Evolutionary conservation across 2,329 filamentous ascomycete genomes (phyloP).

Genomic region (Elsinoe batatas): DNA sequence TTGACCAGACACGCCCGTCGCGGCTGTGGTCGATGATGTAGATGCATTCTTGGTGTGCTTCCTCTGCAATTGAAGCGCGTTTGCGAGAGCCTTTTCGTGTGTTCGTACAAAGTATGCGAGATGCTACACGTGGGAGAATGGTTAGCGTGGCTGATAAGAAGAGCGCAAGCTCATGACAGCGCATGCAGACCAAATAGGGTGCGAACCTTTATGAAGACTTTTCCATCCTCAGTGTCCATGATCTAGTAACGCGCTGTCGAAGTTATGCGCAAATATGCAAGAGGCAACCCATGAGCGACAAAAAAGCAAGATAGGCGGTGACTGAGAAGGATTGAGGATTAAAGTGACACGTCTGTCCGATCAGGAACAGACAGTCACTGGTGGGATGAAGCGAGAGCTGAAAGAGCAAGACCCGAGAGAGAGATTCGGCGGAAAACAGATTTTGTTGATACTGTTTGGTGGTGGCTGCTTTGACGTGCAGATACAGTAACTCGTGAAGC

Average conservation of each 20-base stretch:
- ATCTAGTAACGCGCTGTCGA: constrained; percentile 17
- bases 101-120: constrained; percentile 92
- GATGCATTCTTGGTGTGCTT: constrained; percentile 56
- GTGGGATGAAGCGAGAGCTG: neutral
- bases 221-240: constrained; percentile 85
- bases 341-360: constrained; percentile 7
- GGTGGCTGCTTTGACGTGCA: neutral
- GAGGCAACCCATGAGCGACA: constrained; percentile 9
- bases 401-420: neutral
- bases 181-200: neutral
- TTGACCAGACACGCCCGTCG: constrained; percentile 26
- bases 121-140: constrained; percentile 50
- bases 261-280: constrained; percentile 9
- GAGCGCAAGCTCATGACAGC: neutral
- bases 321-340: neutral
- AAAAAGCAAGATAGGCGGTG: constrained; percentile 9
- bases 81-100: constrained; percentile 93
- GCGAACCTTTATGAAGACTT: constrained; percentile 75
- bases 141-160: constrained; percentile 5
- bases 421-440: constrained; percentile 1
- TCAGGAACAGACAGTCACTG: neutral
- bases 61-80: constrained; percentile 79
- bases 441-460: neutral
- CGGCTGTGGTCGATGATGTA: constrained; percentile 41
- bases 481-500: neutral